Base-by-base conservation (phyloP, 1,284 basidiomycete species). In the Rhodotorula sp. region DNA sequence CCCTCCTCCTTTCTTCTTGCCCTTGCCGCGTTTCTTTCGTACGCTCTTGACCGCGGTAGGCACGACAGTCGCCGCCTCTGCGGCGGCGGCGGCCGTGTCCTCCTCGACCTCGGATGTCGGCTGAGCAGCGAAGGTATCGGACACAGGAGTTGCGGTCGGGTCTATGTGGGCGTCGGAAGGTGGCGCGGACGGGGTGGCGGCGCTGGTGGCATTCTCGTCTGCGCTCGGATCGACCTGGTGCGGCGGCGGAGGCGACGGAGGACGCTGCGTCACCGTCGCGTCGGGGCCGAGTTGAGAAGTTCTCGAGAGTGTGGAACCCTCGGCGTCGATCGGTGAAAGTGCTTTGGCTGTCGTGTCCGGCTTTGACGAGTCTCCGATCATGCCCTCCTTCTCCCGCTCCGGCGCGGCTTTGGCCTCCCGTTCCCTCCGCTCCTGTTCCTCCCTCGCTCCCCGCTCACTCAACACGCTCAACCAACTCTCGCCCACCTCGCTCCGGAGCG, bases 401-500 rank as follows among this genome's bases (percentile, higher is more conserved):
- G 15, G 3, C 49, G 34, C 16, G 12, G 23, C 43, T 14, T 29
- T 10, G 0, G 12, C 21, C 49, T 56, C 29, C 21, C 26, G 12
- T 29, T 67, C 31, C 60, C 43, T n/a, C 52, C 43, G n/a, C 39
- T 65, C n/a, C 46, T 31, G 21, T 39, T 65, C 64, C 39, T 58
- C 67, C 58, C 78, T 34, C 58, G 67, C 69, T 54, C 75, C 73
- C 14, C 75, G 58, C 62, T 77, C 76, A 3, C 69, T 69, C 15
- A 77, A 46, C 76, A 82, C 69, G 76, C 70, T 68, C 79, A 81
- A 66, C 80, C 80, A 77, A 79, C 80, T 70, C 78, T 80, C 92
- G 2, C 91, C 91, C 85, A 93, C 91, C 78, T 93, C 92, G 70
- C 87, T 85, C 80, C 90, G 87, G 78, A 94, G 79, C 12, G 88